Percentiles rank a stretch among this genome's conserved stretches.
Conservation (phyloP, 2,329 filamentous ascomycete species). For the Alternaria gansuensis region DNA sequence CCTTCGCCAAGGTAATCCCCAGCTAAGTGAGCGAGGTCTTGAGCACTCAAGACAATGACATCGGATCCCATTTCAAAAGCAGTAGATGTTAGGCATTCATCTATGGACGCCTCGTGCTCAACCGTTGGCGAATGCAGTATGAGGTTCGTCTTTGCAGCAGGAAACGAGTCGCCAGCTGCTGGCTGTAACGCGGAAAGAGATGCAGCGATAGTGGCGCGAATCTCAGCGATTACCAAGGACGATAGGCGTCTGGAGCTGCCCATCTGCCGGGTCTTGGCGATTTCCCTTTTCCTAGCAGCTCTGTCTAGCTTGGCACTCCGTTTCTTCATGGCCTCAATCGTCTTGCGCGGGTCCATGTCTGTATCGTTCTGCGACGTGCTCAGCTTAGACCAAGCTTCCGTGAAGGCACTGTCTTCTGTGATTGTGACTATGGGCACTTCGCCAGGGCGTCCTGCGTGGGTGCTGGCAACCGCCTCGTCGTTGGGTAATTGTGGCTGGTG, state of each 20-base stretch:
- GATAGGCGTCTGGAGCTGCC: slow-evolving; percentile 32
- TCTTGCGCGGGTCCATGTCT: slow-evolving; percentile 17
- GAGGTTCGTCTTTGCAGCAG: slow-evolving; percentile 64
- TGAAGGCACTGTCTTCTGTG: slow-evolving; percentile 14
- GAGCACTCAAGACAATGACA: slow-evolving; percentile 72
- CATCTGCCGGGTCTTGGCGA: slow-evolving; percentile 25
- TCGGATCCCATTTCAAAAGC: slow-evolving; percentile 71
- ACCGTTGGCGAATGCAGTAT: slow-evolving; percentile 67
- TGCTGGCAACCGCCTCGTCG: slow-evolving; percentile 15
- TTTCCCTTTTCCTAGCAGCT: slow-evolving; percentile 24
- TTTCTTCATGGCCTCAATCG: slow-evolving; percentile 25
- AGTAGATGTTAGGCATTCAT: slow-evolving; percentile 69
- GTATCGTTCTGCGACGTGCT: slow-evolving; percentile 23
- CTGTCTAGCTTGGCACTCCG: slow-evolving; percentile 26
- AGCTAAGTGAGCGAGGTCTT: slow-evolving; percentile 73
- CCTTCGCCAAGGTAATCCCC: slow-evolving; percentile 75
- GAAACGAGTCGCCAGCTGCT: slow-evolving; percentile 56
- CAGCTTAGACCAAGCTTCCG: slow-evolving; percentile 19
- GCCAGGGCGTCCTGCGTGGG: slow-evolving; percentile 11
- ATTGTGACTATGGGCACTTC: slow-evolving; percentile 6
- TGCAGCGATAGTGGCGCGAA: slow-evolving; percentile 61
- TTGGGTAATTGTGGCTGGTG: slow-evolving; percentile 11
- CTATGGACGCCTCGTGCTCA: slow-evolving; percentile 64
- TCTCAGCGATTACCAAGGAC: slow-evolving; percentile 53
- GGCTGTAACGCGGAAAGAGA: slow-evolving; percentile 54